A percentile compares a stretch with the other conserved stretches of the same genome.
Evolutionary conservation across 345 rosid species (phyloP).

Genomic region (Melastoma malabathricum): DNA sequence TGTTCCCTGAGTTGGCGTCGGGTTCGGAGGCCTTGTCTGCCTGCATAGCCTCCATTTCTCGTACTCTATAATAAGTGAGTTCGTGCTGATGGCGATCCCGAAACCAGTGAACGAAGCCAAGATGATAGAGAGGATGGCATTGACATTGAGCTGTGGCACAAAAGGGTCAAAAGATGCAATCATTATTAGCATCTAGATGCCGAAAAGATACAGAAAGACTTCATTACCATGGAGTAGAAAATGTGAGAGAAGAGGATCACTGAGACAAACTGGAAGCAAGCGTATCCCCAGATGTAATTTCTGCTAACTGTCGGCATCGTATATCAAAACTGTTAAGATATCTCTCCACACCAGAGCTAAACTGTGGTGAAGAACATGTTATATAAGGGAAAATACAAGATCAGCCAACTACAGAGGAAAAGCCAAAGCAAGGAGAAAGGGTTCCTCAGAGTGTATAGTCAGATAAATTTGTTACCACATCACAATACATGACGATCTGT

Average conservation of each 20-base stretch:
- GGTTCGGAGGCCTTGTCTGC: conserved; percentile 14
- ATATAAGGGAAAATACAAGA: too few relatives aligned
- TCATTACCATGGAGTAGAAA: conserved; percentile 32
- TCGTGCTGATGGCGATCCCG: conserved; percentile 45
- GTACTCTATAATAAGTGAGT: conserved; percentile 39
- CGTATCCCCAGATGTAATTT: conserved; percentile 51
- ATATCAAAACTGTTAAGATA: conserved; percentile 1
- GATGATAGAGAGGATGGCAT: conserved; percentile 33
- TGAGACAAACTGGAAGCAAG: conserved; percentile 43
- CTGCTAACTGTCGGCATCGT: conserved; percentile 35
- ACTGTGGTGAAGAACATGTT: too few relatives aligned
- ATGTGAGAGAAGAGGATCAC: conserved; percentile 53
- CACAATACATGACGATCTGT: too few relatives aligned
- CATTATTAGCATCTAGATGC: too few relatives aligned
- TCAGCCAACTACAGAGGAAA: too few relatives aligned
- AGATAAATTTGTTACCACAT: too few relatives aligned
- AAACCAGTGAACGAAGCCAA: conserved; percentile 44
- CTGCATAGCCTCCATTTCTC: conserved; percentile 33
- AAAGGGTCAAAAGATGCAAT: neutral
- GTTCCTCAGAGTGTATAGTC: too few relatives aligned
- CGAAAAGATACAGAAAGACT: neutral
- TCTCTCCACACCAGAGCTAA: neutral
- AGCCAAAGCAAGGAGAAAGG: too few relatives aligned
- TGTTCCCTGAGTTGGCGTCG: conserved; percentile 6
- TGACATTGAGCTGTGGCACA: conserved; percentile 31